Conservation (phyloP, 371 early-diverging fungal species). For the Mucor irregularis region DNA sequence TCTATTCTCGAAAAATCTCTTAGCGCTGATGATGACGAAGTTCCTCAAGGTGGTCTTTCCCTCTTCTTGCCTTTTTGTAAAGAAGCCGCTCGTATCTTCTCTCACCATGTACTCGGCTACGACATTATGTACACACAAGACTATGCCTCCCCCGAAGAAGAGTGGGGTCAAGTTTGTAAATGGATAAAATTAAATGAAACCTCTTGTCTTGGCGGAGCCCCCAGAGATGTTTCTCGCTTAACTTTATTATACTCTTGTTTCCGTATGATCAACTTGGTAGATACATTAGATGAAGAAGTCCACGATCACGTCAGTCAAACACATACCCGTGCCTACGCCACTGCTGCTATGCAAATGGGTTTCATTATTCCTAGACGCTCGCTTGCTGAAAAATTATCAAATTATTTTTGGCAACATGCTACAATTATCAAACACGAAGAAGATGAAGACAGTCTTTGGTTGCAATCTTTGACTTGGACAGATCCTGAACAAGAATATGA, state of each 20-base stretch:
- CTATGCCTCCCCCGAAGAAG: constrained; percentile 19
- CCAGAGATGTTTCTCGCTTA: constrained; percentile 18
- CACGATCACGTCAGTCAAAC: constrained; percentile 14
- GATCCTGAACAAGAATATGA: constrained; percentile 27
- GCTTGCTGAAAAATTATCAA: constrained; percentile 17
- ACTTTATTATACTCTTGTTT: constrained; percentile 36
- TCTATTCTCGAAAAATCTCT: constrained; percentile 23
- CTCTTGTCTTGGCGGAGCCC: constrained; percentile 29
- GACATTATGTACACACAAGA: constrained; percentile 29
- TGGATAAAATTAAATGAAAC: constrained; percentile 50
- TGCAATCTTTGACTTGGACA: constrained; percentile 28
- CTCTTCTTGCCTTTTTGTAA: constrained; percentile 7
- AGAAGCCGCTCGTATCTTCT: constrained; percentile 27
- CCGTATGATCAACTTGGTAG: constrained; percentile 41
- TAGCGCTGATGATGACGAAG: constrained; percentile 8
- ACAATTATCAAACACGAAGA: constrained; percentile 15
- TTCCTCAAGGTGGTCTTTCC: constrained; percentile 5
- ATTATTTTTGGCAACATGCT: constrained; percentile 34
- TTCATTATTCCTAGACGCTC: constrained; percentile 14
- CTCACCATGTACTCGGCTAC: constrained; percentile 39
- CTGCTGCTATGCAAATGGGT: constrained; percentile 40
- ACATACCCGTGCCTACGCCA: constrained; percentile 43
- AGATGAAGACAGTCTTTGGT: constrained; percentile 17
- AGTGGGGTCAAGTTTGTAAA: constrained; percentile 34
- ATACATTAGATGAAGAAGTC: constrained; percentile 32